Evolutionary conservation across 2,329 filamentous ascomycete genomes (phyloP), one percentile per base, ranked within the genome.

Genomic region (Aphanocladium album): DNA sequence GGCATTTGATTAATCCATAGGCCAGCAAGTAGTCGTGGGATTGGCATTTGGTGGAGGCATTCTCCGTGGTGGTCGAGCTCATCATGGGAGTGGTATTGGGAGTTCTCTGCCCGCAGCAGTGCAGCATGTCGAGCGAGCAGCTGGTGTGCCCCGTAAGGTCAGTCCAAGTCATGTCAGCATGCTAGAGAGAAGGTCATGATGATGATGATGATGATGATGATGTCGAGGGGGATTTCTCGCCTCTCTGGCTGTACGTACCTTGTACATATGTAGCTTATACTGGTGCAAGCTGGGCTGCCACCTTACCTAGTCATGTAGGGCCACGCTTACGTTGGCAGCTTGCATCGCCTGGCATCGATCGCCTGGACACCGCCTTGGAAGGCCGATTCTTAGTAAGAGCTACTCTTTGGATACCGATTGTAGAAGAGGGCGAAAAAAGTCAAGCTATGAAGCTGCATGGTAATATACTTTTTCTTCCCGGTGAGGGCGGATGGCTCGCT

Each of bases 251-350:
- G 30, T 52, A 47, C 21, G 9, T 47, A 39, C 35, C 35, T 16
- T 8, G 35, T 39, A n/a, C n/a, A n/a, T n/a, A 30, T 30, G 30
- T 9, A 39, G 35, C 12, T 47, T 16, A 47, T 46, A 46, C 23
- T n/a, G 11, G 45, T 27, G 23, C 45, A 23, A 21, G 17, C 43
- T 19, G 45, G 21, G 19, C 21, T 25, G 43, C 43, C 43, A 30
- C 50, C 33, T 16, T 39, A 11, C 9, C 35, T 39, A 9, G 35
- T 17, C 19, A 41, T 54, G 37, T 56, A 27, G 8, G 33, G 21
- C 30, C 45, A 47, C 50, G 56, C 56, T 58, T 41, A 58, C 46
- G 56, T 58, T 50, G 56, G 56, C 56, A 21, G 25, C 17, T 6
- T 23, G 56, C 35, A 58, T 51, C 46, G n/a, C 19, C 39, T 46